Base-by-base conservation (phyloP, 257 asterid species). In the Hygrophila difformis region DNA sequence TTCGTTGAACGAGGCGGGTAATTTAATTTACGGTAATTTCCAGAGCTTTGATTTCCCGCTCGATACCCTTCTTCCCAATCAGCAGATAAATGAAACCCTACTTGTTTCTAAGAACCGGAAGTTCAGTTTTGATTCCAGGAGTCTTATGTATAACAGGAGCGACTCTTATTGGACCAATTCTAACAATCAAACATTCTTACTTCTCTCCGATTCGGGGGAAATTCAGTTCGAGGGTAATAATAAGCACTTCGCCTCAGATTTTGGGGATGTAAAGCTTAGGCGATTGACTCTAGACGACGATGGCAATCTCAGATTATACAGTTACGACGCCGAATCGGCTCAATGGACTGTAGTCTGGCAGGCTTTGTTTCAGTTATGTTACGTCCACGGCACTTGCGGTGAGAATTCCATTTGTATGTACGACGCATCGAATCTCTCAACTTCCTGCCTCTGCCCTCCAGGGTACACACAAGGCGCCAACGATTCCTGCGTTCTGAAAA, bases 381-480 rank as follows among this genome's bases (percentile, higher is more conserved):
- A 6, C 38, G 56, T 82, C 22, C 74, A 61, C 51, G 96, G 89
- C 51, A 64, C 67, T 38, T 86, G 96, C 52, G 96, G 94, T 55
- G 26, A 18, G 12, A 75, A 79, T 56, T 74, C 80, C 12, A 64
- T 86, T 15, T 86, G 96, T 51, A 47, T 72, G 51, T 82, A 64
- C 49, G 72, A 86, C 48, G 67, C 59, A 6, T 68, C 63, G 16
- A 69, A 55, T 40, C 39, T 58, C 39, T 62, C 74, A 15, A 73
- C 93, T 39, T 66, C 78, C 2, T 86, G 96, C 22, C 59, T 70
- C 2, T 86, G 94, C 64, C 94, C 94, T 40, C 94, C 96, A 9
- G 96, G 94, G 55, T 86, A 70, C 43, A 44, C 9, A 39, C 54
- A 37, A 42, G 45, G 34, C 18, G 23, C 15, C 9, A 56, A 36